Conservation (phyloP, 129 eudicot genomes). For the Helichrysum umbraculigerum region DNA sequence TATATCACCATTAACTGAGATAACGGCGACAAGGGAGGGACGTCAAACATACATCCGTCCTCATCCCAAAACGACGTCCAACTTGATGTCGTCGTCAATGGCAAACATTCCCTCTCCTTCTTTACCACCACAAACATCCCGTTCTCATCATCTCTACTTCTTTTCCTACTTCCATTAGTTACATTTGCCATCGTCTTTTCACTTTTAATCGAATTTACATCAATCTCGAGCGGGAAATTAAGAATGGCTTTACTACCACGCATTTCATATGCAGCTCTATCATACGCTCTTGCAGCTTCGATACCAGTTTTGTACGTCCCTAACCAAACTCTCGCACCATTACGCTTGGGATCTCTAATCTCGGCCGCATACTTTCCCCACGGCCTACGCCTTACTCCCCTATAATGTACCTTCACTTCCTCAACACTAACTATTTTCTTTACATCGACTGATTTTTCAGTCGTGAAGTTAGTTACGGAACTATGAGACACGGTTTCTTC, state of each 20-base stretch:
- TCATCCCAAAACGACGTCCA: conserved; percentile 22
- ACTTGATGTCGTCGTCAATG: conserved; percentile 20
- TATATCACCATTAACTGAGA: conserved; percentile 22
- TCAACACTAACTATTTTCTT: not conserved
- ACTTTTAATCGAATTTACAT: not conserved
- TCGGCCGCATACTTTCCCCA: conserved; percentile 40
- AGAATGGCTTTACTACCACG: conserved; percentile 31
- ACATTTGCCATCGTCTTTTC: not conserved
- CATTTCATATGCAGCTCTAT: conserved; percentile 28
- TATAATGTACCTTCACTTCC: conserved; percentile 23
- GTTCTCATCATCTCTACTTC: conserved; percentile 14
- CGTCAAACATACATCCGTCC: conserved; percentile 1
- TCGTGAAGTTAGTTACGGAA: not conserved
- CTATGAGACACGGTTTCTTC: conserved; percentile 5
- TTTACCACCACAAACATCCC: conserved; percentile 27
- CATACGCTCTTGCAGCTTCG: conserved; percentile 33
- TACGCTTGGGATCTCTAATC: conserved; percentile 36
- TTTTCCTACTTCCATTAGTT: not conserved
- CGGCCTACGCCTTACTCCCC: conserved; percentile 33
- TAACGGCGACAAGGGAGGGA: conserved; percentile 12
- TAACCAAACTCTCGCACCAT: conserved; percentile 29
- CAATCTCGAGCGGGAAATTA: conserved; percentile 24
- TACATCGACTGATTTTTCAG: not conserved
- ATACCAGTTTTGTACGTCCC: conserved; percentile 31
- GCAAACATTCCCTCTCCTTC: conserved; percentile 20